A percentile compares a stretch with the other conserved stretches of the same genome.
Evolutionary conservation across 441 rosid genomes (phyloP).

Genomic region (Eruca vesicaria): DNA sequence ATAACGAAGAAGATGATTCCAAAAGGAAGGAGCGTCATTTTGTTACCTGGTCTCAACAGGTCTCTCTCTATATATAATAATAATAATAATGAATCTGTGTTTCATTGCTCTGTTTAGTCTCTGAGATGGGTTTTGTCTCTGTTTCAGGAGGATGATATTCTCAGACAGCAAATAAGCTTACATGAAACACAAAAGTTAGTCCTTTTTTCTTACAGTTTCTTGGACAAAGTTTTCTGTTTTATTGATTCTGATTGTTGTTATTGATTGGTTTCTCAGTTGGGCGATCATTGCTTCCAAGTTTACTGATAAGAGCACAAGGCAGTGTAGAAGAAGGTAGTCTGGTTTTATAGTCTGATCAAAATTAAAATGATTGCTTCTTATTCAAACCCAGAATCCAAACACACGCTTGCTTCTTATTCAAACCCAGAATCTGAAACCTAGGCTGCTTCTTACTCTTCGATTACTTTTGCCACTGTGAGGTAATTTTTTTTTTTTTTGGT

Average conservation of each 20-base stretch:
- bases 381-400: neutral
- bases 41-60: slow-evolving; percentile 92
- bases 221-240: neutral
- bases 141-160: too few species aligned
- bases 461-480: neutral
- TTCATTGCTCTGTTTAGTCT: neutral
- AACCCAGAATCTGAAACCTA: neutral
- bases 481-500: too few species aligned
- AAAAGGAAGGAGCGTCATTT: slow-evolving; percentile 96
- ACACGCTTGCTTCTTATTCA: neutral
- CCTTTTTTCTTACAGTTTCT: neutral
- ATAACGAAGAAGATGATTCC: slow-evolving; percentile 50
- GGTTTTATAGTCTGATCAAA: slow-evolving; percentile 5
- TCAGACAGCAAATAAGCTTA: too few species aligned
- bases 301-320: too few species aligned
- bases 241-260: too few species aligned
- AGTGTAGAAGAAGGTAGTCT: slow-evolving; percentile 98
- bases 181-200: slow-evolving; percentile 92
- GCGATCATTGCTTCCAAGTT: slow-evolving; percentile 87
- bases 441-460: neutral
- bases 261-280: slow-evolving; percentile 60
- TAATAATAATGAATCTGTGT: slow-evolving; percentile 10
- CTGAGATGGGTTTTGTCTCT: too few species aligned
- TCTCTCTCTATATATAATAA: slow-evolving; percentile 15
- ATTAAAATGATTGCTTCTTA: too few species aligned